Base-by-base conservation (phyloP, 495 filamentous ascomycete genomes). In the Xanthoparmelia taractica region DNA sequence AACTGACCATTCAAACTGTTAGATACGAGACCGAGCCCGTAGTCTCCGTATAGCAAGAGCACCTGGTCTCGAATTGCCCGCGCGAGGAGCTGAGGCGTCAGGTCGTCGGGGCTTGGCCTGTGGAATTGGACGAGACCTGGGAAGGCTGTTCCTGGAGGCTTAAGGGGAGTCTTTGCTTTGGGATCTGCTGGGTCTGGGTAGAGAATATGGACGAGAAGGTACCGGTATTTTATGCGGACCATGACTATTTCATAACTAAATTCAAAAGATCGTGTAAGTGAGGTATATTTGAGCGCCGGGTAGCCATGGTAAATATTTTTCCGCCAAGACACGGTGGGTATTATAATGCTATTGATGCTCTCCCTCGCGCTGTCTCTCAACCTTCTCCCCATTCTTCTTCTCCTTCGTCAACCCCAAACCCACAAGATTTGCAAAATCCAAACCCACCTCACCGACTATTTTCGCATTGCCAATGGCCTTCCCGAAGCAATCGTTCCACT, bases 171-270 rank as follows among this genome's bases (percentile, higher is more conserved):
- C 8, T 33, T 48, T 45, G 56, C 10, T 25, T 57, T 34, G 63
- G 71, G 73, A 61, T 75, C 75, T 47, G 73, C 73, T 36, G 77
- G 72, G 18, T 85, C 81, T 18, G 92, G 90, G 73, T 97, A 97
- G 63, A 97, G 82, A 69, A 97, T 91, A 73, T 92, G 86, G 59
- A 97, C 81, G 37, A 97, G 84, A 45, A 98, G 85, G 72, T 98
- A 98, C 63, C 94, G 88, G 73, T 94, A 84, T 78, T 98, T 98
- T 66, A 96, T 78, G 70, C 94, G 91, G 64, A 97, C 94, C 94
- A 98, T 98, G n/a, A 50, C 74, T 57, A 23, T 25, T 48, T 8
- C 3, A 25, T 17, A 10, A 52, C 31, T 52, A 13, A 10, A 2
- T 25, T 48, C 23, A 0, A 27, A 27, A 52, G 2, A 31, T 13